Percentiles rank a stretch among this genome's conserved stretches.
Evolutionary conservation across 768 basidiomycete species (phyloP).

Genomic region (Roridomyces roridus): DNA sequence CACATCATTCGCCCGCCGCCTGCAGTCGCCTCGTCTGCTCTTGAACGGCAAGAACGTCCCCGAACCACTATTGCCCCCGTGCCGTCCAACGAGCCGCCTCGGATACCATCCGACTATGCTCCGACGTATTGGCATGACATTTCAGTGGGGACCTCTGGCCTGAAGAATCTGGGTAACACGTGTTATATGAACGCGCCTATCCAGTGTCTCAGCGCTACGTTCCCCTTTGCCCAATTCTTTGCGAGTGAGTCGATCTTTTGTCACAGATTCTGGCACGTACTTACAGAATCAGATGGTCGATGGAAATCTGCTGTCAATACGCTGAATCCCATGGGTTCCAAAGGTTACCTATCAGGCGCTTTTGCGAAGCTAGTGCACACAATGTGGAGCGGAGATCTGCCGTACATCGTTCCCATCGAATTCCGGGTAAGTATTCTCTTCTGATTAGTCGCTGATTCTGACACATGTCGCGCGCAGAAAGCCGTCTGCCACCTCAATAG

Average conservation of each 20-base stretch:
- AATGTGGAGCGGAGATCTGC: conserved; percentile 87
- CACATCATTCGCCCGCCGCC: conserved; percentile 81
- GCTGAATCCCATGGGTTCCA: conserved; percentile 85
- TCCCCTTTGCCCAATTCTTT: conserved; percentile 93
- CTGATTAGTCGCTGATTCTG: background rate
- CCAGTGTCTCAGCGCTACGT: conserved; percentile 94
- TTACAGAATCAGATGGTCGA: conserved; percentile 62
- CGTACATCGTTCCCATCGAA: conserved; percentile 79
- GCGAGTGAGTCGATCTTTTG: conserved; percentile 80
- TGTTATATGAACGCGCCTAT: conserved; percentile 99
- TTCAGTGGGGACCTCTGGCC: conserved; percentile 78
- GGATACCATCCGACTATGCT: conserved; percentile 78
- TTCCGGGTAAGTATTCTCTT: conserved; percentile 70
- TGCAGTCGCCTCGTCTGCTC: conserved; percentile 67
- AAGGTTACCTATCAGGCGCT: conserved; percentile 79
- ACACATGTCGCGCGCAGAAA: conserved; percentile 35
- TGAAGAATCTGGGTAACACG: conserved; percentile 96
- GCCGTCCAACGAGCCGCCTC: conserved; percentile 59
- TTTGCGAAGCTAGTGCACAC: conserved; percentile 86
- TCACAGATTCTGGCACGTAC: too few species aligned
- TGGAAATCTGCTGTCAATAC: conserved; percentile 88
- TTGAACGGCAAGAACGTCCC: conserved; percentile 71
- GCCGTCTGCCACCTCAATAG: conserved; percentile 56
- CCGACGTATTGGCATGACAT: conserved; percentile 86
- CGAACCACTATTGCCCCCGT: background rate